phyloP scores from a whole-genome alignment of 2,329 filamentous ascomycete species.

The Cercospora nicotianae region DNA sequence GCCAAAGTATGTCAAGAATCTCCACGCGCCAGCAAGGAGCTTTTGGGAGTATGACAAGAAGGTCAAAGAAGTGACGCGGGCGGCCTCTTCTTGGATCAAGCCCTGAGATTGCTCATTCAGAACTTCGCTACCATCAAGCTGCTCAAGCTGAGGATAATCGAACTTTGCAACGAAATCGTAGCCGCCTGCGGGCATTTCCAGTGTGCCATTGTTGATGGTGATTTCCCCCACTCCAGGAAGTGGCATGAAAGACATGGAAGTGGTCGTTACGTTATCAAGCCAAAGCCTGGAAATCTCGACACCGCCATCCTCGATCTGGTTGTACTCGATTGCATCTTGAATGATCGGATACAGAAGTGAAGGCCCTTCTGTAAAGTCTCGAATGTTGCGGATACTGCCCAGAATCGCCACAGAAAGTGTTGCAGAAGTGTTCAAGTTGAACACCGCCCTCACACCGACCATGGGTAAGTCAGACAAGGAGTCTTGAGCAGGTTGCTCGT shows the following conservation, averaged over 20 bases:
- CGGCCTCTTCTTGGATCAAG: conserved; percentile 49
- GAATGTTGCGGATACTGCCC: conserved; percentile 63
- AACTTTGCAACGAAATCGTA: conserved; percentile 61
- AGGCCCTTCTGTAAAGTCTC: conserved; percentile 62
- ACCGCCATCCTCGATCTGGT: conserved; percentile 44
- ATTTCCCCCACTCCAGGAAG: conserved; percentile 37
- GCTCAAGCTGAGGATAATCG: conserved; percentile 61
- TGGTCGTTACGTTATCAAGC: conserved; percentile 63
- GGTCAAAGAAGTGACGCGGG: conserved; percentile 55
- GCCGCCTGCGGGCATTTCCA: conserved; percentile 54
- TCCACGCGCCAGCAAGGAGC: conserved; percentile 64
- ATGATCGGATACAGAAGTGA: conserved; percentile 54
- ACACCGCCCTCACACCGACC: conserved; percentile 53
- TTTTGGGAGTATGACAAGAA: conserved; percentile 66
- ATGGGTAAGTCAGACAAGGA: conserved; percentile 41
- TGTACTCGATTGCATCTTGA: conserved; percentile 55
- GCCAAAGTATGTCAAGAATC: conserved; percentile 67
- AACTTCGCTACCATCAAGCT: conserved; percentile 53
- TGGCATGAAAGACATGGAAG: conserved; percentile 52
- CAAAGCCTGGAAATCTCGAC: conserved; percentile 56
- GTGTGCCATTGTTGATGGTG: conserved; percentile 40
- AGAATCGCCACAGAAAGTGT: conserved; percentile 58
- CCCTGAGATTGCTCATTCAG: conserved; percentile 51
- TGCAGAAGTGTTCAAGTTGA: conserved; percentile 61
- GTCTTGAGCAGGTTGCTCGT: conserved; percentile 32